Percentiles rank a stretch among this genome's conserved stretches.
Conservation (phyloP, 169 alveolate species). For the Plasmodium coatneyi region DNA sequence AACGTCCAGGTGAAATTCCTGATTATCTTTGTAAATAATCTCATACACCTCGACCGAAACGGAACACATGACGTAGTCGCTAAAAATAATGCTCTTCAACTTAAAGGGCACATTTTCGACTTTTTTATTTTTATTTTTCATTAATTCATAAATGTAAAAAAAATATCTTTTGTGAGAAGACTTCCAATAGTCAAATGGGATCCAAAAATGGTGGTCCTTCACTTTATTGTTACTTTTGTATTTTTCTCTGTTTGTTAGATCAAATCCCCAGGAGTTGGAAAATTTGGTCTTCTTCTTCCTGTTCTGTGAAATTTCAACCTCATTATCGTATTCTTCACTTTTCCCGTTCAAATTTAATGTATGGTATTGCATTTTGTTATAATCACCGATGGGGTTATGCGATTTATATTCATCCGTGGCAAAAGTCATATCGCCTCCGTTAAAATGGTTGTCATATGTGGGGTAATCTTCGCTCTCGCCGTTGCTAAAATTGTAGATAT, state of each 20-base stretch:
- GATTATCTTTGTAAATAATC: conserved; percentile 54
- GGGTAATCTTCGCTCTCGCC: background rate
- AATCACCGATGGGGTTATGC: background rate
- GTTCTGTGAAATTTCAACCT: conserved; percentile 18
- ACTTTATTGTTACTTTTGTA: conserved; percentile 36
- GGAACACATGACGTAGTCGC: conserved; percentile 52
- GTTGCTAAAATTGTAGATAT: background rate
- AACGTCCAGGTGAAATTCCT: conserved; percentile 14
- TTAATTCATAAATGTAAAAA: conserved; percentile 62
- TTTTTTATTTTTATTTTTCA: conserved; percentile 68
- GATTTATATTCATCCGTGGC: background rate
- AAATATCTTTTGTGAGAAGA: conserved; percentile 75
- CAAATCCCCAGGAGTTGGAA: conserved; percentile 74
- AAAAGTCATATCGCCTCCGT: background rate
- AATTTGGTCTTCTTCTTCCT: conserved; percentile 12
- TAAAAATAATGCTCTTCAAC: conserved; percentile 65
- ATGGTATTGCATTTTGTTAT: conserved; percentile 30
- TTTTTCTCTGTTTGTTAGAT: conserved; percentile 34
- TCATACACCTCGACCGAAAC: conserved; percentile 72
- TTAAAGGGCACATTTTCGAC: conserved; percentile 54
- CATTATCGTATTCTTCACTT: conserved; percentile 35
- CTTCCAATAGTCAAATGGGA: conserved; percentile 75
- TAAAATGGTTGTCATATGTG: background rate
- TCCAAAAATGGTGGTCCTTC: conserved; percentile 76
- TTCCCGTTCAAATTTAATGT: conserved; percentile 33